phyloP scores from a whole-genome alignment of 2,329 filamentous ascomycete species.

The Aspergillus piperis region DNA sequence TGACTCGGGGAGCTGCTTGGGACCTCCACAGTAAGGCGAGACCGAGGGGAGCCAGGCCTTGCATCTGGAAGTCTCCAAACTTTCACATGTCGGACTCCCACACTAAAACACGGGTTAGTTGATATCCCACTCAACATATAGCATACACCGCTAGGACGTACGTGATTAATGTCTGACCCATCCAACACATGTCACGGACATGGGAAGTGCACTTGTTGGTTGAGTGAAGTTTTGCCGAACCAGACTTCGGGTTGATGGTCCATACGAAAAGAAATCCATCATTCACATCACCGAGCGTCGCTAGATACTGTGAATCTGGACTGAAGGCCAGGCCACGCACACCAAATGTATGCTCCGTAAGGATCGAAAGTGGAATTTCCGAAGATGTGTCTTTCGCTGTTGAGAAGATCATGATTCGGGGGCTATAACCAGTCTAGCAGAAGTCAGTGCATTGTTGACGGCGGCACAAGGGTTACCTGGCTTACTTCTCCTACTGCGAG shows the following conservation, averaged over 20 bases:
- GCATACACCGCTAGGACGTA: slow-evolving; percentile 34
- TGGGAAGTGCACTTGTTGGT: slow-evolving; percentile 92
- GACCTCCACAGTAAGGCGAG: slow-evolving; percentile 52
- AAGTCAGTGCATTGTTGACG: slow-evolving; percentile 29
- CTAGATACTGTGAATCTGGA: slow-evolving; percentile 79
- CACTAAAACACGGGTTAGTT: slow-evolving; percentile 34
- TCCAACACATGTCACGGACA: slow-evolving; percentile 85
- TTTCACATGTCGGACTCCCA: slow-evolving; percentile 89
- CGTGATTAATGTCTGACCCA: slow-evolving; percentile 80
- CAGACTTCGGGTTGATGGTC: slow-evolving; percentile 79
- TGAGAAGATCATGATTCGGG: slow-evolving; percentile 86
- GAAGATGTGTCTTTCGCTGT: slow-evolving; percentile 73
- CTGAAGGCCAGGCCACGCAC: slow-evolving; percentile 90
- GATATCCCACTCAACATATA: not conserved
- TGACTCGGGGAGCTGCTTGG: slow-evolving; percentile 40
- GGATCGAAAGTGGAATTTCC: slow-evolving; percentile 78
- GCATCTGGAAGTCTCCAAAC: slow-evolving; percentile 82
- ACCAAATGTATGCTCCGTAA: slow-evolving; percentile 88
- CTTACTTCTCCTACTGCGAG: slow-evolving; percentile 83
- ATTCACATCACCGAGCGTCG: slow-evolving; percentile 83
- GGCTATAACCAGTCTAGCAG: slow-evolving; percentile 78
- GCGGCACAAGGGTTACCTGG: not conserved
- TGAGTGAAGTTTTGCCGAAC: slow-evolving; percentile 73
- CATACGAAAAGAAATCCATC: slow-evolving; percentile 94
- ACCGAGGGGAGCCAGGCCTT: slow-evolving; percentile 63